Evolutionary conservation across 2,329 filamentous ascomycete genomes (phyloP), one percentile per base, ranked within the genome.

Genomic region (Cytospora chrysosperma): DNA sequence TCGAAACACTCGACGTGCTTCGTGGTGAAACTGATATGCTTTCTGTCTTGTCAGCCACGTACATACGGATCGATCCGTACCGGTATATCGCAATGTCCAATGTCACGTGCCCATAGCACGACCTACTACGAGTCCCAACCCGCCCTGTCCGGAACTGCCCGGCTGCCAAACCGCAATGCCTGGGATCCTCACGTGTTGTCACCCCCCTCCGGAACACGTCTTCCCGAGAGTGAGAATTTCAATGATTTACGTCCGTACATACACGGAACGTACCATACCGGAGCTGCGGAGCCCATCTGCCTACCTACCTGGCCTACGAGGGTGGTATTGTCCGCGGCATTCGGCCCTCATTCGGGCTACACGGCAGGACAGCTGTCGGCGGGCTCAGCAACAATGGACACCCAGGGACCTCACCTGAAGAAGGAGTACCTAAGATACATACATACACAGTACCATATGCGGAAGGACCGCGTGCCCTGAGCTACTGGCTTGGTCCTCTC

Each of bases 1-100:
- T 32, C 57, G 49, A 60, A 60, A 47, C 49, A 60, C 50, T 19
- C n/a, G 27, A 32, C 5, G 21, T 32, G 52, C 26, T 54, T 30
- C 49, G 34, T 40, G 17, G 47, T 54, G 49, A 54, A 53, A 43
- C 57, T 30, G 19, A 32, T n/a, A 47, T 7, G 15, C 13, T n/a
- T n/a, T n/a, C n/a, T n/a, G n/a, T n/a, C n/a, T n/a, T n/a, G n/a
- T n/a, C 30, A 7, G 57, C 32, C 34, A 30, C 50, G 37, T 15
- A 34, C n/a, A n/a, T n/a, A n/a, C n/a, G n/a, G n/a, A n/a, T 34
- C 9, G 10, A 34, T 34, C 12, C 43, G n/a, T 27, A 54, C 21
- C 49, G 32, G 17, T 40, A 40, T 40, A 40, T n/a, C 19, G n/a
- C 8, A 19, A 40, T 4, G 37, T 40, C 19, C 37, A 40, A 19